Base-by-base conservation (phyloP, 2,329 filamentous ascomycete species). In the Trichoderma atrobrunneum region DNA sequence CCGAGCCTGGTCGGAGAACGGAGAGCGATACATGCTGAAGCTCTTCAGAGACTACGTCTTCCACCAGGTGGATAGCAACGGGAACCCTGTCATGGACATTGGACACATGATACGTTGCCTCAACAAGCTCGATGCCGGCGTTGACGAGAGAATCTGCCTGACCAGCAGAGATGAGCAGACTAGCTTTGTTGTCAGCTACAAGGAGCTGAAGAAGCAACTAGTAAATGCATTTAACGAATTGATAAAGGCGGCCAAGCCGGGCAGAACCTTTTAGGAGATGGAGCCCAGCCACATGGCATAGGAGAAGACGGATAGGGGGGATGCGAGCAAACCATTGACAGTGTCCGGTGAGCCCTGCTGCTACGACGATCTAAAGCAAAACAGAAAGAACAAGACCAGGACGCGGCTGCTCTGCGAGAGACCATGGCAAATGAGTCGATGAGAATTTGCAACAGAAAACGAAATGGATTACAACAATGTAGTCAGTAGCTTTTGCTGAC, bases 21-120 rank as follows among this genome's bases (percentile, higher is more conserved):
- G 95, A 30, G 94, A 97, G 77, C 90, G 95, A 32, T 98, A 97
- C 80, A 92, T 93, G 79, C 86, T 99, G 75, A 98, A 97, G 82
- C 87, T 99, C 10, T 98, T 98, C 85, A 90, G 96, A 64, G 96
- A 99, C 82, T 98, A 97, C 77, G 93, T 98, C 54, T 99, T 98
- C 83, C 96, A 99, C 81, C 95, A 97, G 78, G 94, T 98, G 14
- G 94, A 98, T 79, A 88, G 89, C 34, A 90, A 93, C 72, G 94
- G 94, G 16, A 92, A 93, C 68, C 92, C 96, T 0, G 91, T 95
- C 1, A 86, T 97, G 6, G 93, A 98, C 79, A 85, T 98, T 72
- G 95, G 92, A 3, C 95, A 98, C 82, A 93, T 98, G 74, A 81
- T 99, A 60, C 89, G 88, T 30, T 95, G 92, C 78, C 83, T 99